Percentiles rank a stretch among this genome's conserved stretches.
These are phyloP conservation scores for Trichoderma orchidacearum DNA, from an alignment of 495 filamentous ascomycete species.

Conservation along the genomic window DNA sequence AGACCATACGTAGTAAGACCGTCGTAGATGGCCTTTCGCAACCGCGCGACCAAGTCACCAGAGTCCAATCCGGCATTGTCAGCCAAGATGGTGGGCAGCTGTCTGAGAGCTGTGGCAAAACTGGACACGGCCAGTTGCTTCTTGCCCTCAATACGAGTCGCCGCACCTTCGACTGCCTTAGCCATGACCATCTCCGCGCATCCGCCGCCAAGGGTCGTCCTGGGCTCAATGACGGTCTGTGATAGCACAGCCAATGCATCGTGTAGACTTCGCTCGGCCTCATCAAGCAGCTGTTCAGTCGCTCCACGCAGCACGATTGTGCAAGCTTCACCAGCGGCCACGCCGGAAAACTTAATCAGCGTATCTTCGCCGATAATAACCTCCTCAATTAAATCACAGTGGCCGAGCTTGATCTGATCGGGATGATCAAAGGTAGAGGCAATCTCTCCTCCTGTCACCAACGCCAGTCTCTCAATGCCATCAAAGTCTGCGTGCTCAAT, in stretches of 20 bases:
- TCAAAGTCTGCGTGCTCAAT: slow-evolving; percentile 99
- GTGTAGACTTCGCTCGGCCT: slow-evolving; percentile 90
- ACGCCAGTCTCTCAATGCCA: slow-evolving; percentile 84
- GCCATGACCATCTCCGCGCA: slow-evolving; percentile 99
- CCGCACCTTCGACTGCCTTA: slow-evolving; percentile 89
- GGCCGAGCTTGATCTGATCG: slow-evolving; percentile 87
- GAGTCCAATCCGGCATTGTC: slow-evolving; percentile 96
- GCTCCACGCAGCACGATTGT: slow-evolving; percentile 94
- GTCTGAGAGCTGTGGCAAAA: slow-evolving; percentile 77
- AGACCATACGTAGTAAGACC: slow-evolving; percentile 85
- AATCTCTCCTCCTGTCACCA: slow-evolving; percentile 95
- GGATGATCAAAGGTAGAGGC: slow-evolving; percentile 96
- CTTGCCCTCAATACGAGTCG: slow-evolving; percentile 91
- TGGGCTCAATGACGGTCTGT: slow-evolving; percentile 89
- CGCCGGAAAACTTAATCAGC: slow-evolving; percentile 91
- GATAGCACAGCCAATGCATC: slow-evolving; percentile 95
- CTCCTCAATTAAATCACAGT: slow-evolving; percentile 93
- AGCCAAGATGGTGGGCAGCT: slow-evolving; percentile 90
- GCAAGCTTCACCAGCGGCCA: slow-evolving; percentile 87
- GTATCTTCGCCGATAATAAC: slow-evolving; percentile 97
- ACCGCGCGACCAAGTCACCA: slow-evolving; percentile 79
- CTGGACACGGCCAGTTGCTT: slow-evolving; percentile 85
- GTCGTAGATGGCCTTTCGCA: slow-evolving; percentile 86
- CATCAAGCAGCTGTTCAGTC: slow-evolving; percentile 91
- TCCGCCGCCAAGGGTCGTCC: slow-evolving; percentile 86